Percentiles rank a stretch among this genome's conserved stretches.
These are phyloP conservation scores for Fusarium luffae DNA, from an alignment of 2,329 filamentous ascomycete species.

Conservation along the genomic window DNA sequence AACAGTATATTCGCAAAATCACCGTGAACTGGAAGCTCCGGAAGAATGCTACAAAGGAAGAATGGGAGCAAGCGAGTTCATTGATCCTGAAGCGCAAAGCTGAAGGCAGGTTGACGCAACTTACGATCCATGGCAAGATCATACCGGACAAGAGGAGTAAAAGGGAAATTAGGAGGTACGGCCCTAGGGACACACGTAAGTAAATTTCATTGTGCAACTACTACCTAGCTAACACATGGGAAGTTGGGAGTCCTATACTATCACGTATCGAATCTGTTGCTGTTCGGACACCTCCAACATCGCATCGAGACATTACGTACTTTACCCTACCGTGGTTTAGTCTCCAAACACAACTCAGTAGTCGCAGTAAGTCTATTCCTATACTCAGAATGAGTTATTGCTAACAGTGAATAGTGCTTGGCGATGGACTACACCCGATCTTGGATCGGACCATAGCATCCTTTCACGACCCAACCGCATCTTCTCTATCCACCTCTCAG, in stretches of 20 bases:
- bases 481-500: fast-evolving
- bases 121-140: neutral
- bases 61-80: neutral
- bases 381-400: no score
- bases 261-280: neutral
- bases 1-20: neutral
- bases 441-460: neutral
- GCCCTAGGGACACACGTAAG: neutral
- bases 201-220: neutral
- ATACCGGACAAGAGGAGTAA: neutral
- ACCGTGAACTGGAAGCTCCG: neutral
- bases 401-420: neutral
- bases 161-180: neutral
- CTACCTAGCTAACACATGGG: neutral
- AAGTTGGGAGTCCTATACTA: neutral
- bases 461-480: neutral
- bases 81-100: neutral
- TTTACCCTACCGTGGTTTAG: neutral
- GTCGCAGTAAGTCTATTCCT: neutral
- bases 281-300: neutral
- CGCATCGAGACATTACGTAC: neutral
- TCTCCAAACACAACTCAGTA: neutral
- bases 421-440: neutral
- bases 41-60: neutral
- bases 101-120: neutral